Conservation (phyloP, 495 filamentous ascomycete species). For the Penicillium lividum region DNA sequence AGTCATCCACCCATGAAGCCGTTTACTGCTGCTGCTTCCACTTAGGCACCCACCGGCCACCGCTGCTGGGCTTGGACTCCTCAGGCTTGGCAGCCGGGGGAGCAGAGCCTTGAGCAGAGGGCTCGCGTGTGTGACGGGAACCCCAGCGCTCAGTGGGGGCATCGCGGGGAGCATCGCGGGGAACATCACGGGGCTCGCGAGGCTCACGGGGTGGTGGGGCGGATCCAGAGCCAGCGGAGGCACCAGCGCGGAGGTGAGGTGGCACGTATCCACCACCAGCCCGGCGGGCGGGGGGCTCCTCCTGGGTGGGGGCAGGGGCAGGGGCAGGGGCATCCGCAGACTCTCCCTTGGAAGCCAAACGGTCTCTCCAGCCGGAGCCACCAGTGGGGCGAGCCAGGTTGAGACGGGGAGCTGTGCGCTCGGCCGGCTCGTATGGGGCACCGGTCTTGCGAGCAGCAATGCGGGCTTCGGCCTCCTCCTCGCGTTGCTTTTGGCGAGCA, state of each 20-base stretch:
- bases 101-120: slow-evolving; percentile 18
- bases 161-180: too few relatives aligned
- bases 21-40: slow-evolving; percentile 48
- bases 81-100: slow-evolving; percentile 30
- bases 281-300: slow-evolving; percentile 37
- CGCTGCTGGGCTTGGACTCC: slow-evolving; percentile 34
- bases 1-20: slow-evolving; percentile 17
- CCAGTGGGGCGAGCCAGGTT: slow-evolving; percentile 58
- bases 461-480: slow-evolving; percentile 68
- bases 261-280: slow-evolving; percentile 52
- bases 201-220: slow-evolving; percentile 31
- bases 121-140: slow-evolving; percentile 22
- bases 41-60: slow-evolving; percentile 45
- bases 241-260: slow-evolving; percentile 47
- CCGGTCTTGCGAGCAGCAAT: slow-evolving; percentile 48
- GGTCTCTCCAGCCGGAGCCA: slow-evolving; percentile 79
- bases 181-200: slow-evolving; percentile 17
- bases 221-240: slow-evolving; percentile 31
- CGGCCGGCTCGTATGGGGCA: slow-evolving; percentile 46
- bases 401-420: slow-evolving; percentile 65
- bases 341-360: slow-evolving; percentile 65
- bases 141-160: slow-evolving; percentile 34
- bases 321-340: slow-evolving; percentile 33
- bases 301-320: slow-evolving; percentile 32
- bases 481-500: slow-evolving; percentile 63